Base-by-base conservation (phyloP, 352 stramenopile genomes). In the Globisporangium sylvaticum region DNA sequence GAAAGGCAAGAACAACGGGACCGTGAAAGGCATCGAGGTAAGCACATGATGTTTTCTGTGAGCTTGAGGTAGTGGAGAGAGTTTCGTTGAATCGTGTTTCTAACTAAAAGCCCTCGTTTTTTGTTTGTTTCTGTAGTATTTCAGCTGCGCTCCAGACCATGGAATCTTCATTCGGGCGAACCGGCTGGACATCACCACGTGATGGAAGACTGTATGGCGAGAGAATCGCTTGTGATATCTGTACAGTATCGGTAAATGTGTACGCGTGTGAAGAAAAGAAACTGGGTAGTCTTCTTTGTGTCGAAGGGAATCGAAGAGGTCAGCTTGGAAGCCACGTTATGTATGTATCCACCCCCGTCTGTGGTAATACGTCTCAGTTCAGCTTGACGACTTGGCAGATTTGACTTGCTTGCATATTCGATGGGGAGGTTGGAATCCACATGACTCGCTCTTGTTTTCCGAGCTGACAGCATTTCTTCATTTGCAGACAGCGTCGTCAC, bases 101-200 rank as follows among this genome's bases (percentile, higher is more conserved):
- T 22, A 50, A 50, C 18, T 22, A 8, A 4, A 50, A n/a, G n/a
- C 12, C 42, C 18, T n/a, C 5, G 3, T 18, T 22, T 44, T 62
- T 1, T 53, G n/a, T 24, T 46, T 74, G 37, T 31, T 14, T 34
- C 42, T 74, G 27, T 48, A 79, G 48, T 94, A 94, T 63, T 94
- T 94, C 57, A 78, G 52, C 32, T 92, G 83, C 50, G 55, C 78
- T 7, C 58, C 67, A 12, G 67, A 81, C 55, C 80, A 90, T 57
- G 81, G 84, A 29, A 84, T 94, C 53, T 91, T 92, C 65, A 84
- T 92, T 37, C 84, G 82, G 32, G 75, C 84, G 52, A 83, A 83
- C 32, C 77, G 77, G 7, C 74, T 89, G 32, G 80, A 89, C 52
- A 67, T 85, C 48, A 64, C 57, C 9, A 34, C 62, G 14, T 73